These are phyloP conservation scores for Infundibulicybe gibba DNA, from an alignment of 768 basidiomycete genomes.

Conservation along the genomic window DNA sequence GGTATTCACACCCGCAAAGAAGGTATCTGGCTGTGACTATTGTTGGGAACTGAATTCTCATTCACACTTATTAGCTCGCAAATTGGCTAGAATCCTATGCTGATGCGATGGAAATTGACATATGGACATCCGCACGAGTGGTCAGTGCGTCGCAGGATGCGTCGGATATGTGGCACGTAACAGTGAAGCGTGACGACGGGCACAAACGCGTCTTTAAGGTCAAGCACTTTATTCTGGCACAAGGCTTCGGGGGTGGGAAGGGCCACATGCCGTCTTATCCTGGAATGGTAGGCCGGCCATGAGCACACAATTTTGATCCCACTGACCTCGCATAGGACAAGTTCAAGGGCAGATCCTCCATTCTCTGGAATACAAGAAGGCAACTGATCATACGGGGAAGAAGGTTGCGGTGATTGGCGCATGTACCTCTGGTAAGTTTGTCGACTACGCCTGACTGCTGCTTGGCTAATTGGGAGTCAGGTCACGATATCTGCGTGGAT, in stretches of 20 bases:
- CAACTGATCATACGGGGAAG: not conserved
- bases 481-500: not conserved
- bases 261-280: not conserved
- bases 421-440: not conserved
- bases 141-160: not conserved
- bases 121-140: slow-evolving; percentile 32
- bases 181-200: not conserved
- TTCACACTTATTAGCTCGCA: slow-evolving; percentile 49
- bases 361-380: not conserved
- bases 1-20: not conserved
- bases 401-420: not conserved
- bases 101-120: slow-evolving; percentile 42
- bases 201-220: not conserved
- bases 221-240: not conserved
- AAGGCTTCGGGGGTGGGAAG: not conserved
- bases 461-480: not conserved
- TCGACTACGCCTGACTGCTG: slow-evolving; percentile 3
- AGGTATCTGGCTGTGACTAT: too few relatives aligned
- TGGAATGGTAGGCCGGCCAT: not conserved
- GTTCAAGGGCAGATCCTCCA: not conserved
- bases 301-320: too few relatives aligned
- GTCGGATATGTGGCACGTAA: slow-evolving; percentile 1
- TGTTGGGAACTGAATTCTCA: slow-evolving; percentile 2
- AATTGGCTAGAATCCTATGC: slow-evolving; percentile 42
- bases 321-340: not conserved